Conservation (phyloP, 495 filamentous ascomycete genomes). For the Xylaria scruposa region DNA sequence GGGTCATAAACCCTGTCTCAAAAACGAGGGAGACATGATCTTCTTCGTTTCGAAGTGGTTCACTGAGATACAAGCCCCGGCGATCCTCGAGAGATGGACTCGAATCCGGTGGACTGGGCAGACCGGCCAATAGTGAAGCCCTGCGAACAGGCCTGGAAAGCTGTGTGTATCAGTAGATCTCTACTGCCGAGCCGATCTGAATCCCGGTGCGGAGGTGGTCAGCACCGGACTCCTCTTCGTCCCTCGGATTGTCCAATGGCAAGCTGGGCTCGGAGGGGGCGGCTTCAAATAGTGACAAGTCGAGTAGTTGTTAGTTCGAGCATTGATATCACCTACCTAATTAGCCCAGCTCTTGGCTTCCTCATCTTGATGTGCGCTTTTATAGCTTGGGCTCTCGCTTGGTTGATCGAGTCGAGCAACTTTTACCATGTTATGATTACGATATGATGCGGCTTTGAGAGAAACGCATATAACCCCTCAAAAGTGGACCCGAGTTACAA, state of each 20-base stretch:
- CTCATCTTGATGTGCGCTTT: neutral
- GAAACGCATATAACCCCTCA: neutral
- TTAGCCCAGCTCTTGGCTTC: slow-evolving; percentile 1
- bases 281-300: neutral
- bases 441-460: neutral
- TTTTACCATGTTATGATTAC: too few relatives aligned
- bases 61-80: neutral
- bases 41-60: neutral
- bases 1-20: slow-evolving; percentile 13
- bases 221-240: slow-evolving; percentile 25
- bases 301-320: neutral
- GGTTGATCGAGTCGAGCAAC: neutral
- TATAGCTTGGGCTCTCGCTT: neutral
- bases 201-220: slow-evolving; percentile 25
- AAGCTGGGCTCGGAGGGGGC: neutral
- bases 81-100: neutral
- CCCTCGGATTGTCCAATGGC: slow-evolving; percentile 15
- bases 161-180: neutral
- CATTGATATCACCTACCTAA: slow-evolving; percentile 3
- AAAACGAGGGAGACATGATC: neutral
- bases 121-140: slow-evolving; percentile 26
- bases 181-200: slow-evolving; percentile 29
- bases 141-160: neutral
- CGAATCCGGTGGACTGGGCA: neutral
- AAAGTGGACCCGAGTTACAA: slow-evolving; percentile 5